Base-by-base conservation (phyloP, 331 rosid genomes). In the Malus hybrid region DNA sequence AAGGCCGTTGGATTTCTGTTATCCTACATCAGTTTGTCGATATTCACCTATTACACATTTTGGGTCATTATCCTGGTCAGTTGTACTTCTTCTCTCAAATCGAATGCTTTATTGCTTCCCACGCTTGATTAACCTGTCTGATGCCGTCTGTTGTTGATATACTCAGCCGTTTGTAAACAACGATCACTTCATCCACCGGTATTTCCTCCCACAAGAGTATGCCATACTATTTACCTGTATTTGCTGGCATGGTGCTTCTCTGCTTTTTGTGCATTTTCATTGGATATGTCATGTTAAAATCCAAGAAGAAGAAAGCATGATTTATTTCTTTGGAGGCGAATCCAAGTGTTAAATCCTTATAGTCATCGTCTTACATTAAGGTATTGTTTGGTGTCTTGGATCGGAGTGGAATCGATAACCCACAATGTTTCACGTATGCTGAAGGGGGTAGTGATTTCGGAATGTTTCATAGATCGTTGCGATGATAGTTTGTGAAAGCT, bases 1-100 rank as follows among this genome's bases (percentile, higher is more conserved):
- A 92, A 83, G 87, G 89, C 91, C 29, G 90, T 88, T 79, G 99
- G 99, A 78, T 85, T 90, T 83, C 79, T 92, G 7, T 82, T 94
- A 81, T 84, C 99, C 34, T 20, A 80, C 22, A 85, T 77, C 74
- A 94, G 97, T 87, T 81, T 94, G 76, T 86, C 92, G 1, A 84
- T 94, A 73, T 94, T 94, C 85, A 90, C 90, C 10, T 92, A 90
- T 69, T 94, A 92, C 72, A 94, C 96, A 33, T 92, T 94, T 80
- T 94, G 97, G 97, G 93, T 94, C 71, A 86, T 90, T 80, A 92
- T 94, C 81, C 87, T 94, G 93, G 97, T 94, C 20, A 73, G 97
- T 81, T 68, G 29, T 16, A 44, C 9, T 56, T 54, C n/a, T 54
- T 71, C 44, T 19, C 39, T 71, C 52, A 32, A 29, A 33, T 8